Percentiles rank a stretch among this genome's conserved stretches.
Evolutionary conservation across 2,329 filamentous ascomycete species (phyloP).

Genomic region (Fusarium nurragi): DNA sequence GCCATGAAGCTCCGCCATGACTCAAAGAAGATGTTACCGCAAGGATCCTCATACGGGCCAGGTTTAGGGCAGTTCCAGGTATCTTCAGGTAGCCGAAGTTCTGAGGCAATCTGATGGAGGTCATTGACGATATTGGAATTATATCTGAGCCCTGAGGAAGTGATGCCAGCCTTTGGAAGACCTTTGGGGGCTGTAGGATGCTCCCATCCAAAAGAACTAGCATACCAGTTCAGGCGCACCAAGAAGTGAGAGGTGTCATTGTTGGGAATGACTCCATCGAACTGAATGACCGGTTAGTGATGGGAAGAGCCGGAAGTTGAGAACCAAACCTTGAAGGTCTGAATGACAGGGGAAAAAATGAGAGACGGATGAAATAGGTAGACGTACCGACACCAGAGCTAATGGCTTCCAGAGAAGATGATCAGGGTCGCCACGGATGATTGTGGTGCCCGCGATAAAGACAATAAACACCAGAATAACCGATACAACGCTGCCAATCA

Average conservation of each 20-base stretch:
- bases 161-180: constrained; percentile 38
- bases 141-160: constrained; percentile 26
- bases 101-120: constrained; percentile 36
- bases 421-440: constrained; percentile 23
- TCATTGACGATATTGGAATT: constrained; percentile 31
- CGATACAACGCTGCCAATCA: constrained; percentile 38
- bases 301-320: neutral
- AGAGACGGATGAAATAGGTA: neutral
- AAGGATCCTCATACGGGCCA: constrained; percentile 30
- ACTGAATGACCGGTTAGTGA: constrained; percentile 25
- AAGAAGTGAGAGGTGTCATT: constrained; percentile 42
- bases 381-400: constrained; percentile 42
- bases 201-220: constrained; percentile 42
- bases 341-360: neutral
- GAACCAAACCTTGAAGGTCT: neutral
- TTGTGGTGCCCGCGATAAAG: constrained; percentile 39
- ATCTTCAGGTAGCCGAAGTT: constrained; percentile 37
- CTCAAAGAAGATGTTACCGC: constrained; percentile 44
- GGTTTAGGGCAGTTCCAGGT: constrained; percentile 33
- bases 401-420: constrained; percentile 38
- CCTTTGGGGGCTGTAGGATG: constrained; percentile 40
- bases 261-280: constrained; percentile 42
- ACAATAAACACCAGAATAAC: constrained; percentile 31
- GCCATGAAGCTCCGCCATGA: constrained; percentile 38
- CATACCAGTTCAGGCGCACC: constrained; percentile 42